Evolutionary conservation across 2,329 filamentous ascomycete species (phyloP), one percentile per base, ranked within the genome.

Genomic region (Setomelanomma holmii): DNA sequence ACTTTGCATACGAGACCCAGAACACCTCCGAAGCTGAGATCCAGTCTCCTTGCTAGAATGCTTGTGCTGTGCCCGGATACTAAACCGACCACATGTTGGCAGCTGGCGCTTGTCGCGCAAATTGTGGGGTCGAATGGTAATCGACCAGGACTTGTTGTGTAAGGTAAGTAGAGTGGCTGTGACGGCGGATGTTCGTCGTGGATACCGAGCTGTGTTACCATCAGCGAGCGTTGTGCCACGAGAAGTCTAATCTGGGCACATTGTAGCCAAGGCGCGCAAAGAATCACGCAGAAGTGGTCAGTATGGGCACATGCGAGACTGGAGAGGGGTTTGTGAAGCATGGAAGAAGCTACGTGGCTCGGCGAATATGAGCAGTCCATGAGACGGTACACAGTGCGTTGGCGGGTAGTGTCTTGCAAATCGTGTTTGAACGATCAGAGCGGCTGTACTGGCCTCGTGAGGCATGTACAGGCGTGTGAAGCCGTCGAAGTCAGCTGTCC

Each of bases 51-150:
- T 60, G 55, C 40, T 40, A 62, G 40, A 23, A 54, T 20, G 52
- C 27, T 39, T 43, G n/a, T n/a, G n/a, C 56, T 53, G 39, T 57
- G 49, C 40, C 38, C 48, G 38, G 45, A 41, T 27, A 22, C 38
- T 24, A 49, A 40, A 52, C 49, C 46, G 54, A 63, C 56, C 55
- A 64, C 54, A 59, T 52, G 61, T 58, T 65, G 60, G 58, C 58
- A 58, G 47, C 51, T 58, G 61, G 62, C 54, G 61, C 43, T 60
- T 59, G 68, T 56, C 42, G 63, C 69, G 59, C 52, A 46, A 62
- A 57, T 55, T 66, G 61, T 63, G 63, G 64, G 55, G 65, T 55
- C 56, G 51, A 36, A 45, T 36, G 34, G 55, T 60, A 48, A 48
- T 60, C 40, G 41, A 55, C 46, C 51, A 57, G 34, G 19, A 48